phyloP scores from a whole-genome alignment of 164 flowering plant species.

The Macadamia integrifolia region DNA sequence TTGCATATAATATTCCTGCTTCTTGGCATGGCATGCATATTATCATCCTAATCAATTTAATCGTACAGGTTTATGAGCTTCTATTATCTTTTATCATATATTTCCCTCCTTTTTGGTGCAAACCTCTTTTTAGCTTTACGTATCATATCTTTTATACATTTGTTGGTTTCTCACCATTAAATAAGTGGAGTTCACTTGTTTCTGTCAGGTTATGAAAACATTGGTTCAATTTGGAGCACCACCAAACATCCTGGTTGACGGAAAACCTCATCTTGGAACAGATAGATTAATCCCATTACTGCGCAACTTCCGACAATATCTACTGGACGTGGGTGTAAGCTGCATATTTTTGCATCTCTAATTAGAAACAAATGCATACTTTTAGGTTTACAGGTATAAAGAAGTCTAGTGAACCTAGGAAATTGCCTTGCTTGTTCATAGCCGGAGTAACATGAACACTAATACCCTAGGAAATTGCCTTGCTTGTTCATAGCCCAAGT shows the following conservation, averaged over 20 bases:
- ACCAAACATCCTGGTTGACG: slow-evolving; percentile 67
- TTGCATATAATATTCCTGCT: neutral
- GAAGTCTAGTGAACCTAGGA: too few relatives aligned
- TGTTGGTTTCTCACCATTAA: neutral
- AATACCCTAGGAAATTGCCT: too few relatives aligned
- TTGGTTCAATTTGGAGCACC: slow-evolving; percentile 97
- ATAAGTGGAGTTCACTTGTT: slow-evolving; percentile 1
- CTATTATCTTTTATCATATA: neutral
- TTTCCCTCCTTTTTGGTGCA: neutral
- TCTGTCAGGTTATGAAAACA: slow-evolving; percentile 74
- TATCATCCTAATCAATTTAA: neutral
- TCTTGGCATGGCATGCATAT: neutral
- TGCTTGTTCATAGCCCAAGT: too few relatives aligned
- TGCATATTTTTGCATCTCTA: neutral
- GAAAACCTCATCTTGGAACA: slow-evolving; percentile 98
- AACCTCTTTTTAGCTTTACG: neutral
- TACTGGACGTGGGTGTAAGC: slow-evolving; percentile 72
- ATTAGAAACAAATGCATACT: neutral
- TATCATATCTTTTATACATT: neutral
- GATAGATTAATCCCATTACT: slow-evolving; percentile 85
- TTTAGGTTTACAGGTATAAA: neutral
- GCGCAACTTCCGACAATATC: slow-evolving; percentile 69
- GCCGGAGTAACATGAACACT: too few relatives aligned
- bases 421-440: too few relatives aligned
- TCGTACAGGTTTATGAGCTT: too few relatives aligned